phyloP scores from a whole-genome alignment of 306 rosid genomes.

The Betula pendula region DNA sequence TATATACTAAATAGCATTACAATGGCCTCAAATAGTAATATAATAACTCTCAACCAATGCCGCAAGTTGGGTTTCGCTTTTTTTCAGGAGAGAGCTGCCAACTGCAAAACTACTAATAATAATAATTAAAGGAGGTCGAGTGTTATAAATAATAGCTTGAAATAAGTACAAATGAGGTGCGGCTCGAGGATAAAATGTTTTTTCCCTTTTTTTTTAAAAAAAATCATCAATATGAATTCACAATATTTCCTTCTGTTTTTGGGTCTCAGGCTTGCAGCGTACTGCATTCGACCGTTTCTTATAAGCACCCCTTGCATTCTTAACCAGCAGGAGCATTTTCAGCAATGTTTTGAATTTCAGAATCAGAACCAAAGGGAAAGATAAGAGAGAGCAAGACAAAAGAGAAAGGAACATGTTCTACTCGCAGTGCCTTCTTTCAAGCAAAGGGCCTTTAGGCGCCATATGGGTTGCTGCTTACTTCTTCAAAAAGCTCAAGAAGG shows the following conservation, averaged over 20 bases:
- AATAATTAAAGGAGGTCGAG: too few relatives aligned
- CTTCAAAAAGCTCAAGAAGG: constrained; percentile 68
- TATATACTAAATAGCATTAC: too few relatives aligned
- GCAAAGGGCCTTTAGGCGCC: constrained; percentile 47
- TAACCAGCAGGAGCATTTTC: neutral
- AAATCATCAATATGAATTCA: neutral
- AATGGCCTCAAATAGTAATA: too few relatives aligned
- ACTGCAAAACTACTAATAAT: too few relatives aligned
- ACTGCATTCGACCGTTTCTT: constrained; percentile 38
- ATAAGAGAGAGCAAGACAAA: neutral
- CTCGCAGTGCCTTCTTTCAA: constrained; percentile 43
- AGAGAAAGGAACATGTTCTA: constrained; percentile 35
- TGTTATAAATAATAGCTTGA: too few relatives aligned
- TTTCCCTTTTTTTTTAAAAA: neutral
- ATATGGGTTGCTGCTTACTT: constrained; percentile 76
- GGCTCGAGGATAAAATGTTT: neutral
- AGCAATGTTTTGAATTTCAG: neutral
- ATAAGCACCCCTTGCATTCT: neutral
- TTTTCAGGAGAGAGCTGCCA: too few relatives aligned
- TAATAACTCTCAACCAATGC: too few relatives aligned
- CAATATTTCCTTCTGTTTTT: neutral
- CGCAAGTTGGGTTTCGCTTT: too few relatives aligned
- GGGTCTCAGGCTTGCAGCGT: neutral
- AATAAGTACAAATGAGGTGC: too few relatives aligned
- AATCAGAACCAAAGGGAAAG: constrained; percentile 2